A percentile compares a stretch with the other conserved stretches of the same genome.
Conservation (phyloP, 169 alveolate genomes). For the Ichthyophthirius multifiliis region DNA sequence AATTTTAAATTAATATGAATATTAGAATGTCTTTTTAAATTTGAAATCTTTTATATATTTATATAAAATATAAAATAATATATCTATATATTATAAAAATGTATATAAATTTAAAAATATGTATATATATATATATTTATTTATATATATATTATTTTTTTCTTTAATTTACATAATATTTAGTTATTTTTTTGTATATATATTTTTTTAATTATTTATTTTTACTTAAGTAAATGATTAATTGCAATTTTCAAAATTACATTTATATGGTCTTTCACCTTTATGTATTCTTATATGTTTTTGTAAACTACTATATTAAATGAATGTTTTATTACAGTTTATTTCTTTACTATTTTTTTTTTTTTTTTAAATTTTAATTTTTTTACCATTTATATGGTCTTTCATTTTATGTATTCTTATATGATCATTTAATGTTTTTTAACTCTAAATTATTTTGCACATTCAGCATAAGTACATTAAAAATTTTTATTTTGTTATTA, state of each 20-base stretch:
- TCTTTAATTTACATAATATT: too few species aligned
- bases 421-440: too few species aligned
- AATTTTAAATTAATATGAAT: not conserved
- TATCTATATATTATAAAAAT: not conserved
- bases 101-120: not conserved
- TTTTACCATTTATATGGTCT: too few species aligned
- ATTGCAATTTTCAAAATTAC: not conserved
- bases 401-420: too few species aligned
- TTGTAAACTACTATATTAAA: not conserved
- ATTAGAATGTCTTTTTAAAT: not conserved
- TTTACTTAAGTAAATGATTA: not conserved
- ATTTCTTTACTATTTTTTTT: not conserved
- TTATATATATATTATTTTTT: too few species aligned
- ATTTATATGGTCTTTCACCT: not conserved
- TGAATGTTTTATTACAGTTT: not conserved
- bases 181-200: not conserved
- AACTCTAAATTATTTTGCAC: too few species aligned
- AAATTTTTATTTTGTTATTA: too few species aligned
- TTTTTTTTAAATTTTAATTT: too few species aligned
- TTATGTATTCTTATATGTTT: not conserved
- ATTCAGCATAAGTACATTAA: too few species aligned
- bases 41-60: not conserved
- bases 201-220: not conserved
- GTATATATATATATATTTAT: not conserved
- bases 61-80: not conserved